Base-by-base conservation (phyloP, 768 basidiomycete species). In the Pleurotus sapidus region DNA sequence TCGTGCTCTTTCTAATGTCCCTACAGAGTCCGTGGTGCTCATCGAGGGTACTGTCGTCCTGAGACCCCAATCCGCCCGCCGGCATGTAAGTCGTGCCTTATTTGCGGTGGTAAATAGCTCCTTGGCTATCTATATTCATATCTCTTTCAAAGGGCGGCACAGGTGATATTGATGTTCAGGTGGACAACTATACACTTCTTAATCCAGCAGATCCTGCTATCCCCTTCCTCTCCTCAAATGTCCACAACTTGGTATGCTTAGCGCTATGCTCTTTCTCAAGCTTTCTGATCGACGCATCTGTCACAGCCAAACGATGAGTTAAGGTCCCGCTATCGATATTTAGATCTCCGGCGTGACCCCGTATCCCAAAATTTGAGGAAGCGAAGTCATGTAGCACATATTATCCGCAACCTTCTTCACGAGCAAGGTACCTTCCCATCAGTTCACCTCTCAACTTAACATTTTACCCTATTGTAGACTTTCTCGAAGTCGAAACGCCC, bases 401-500 rank as follows among this genome's bases (percentile, higher is more conserved):
- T 88, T 59, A 79, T 92, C 43, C 84, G 95, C 51, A 80, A 83
- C 58, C 74, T 84, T 42, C 81, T 98, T 34, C 82, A 92, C 65
- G 78, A 88, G 55, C 77, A 85, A 68, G 90, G 95, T 90, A 64
- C 47, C 43, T 57, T 20, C 51, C 37, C 54, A 49, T 49, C 39
- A 34, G 49, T 24, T 12, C 24, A 15, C 55, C 38, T 45, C 38
- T 59, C 57, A 53, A 55, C 57, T 30, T 56, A 57, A 62, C 56
- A 48, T 46, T 58, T 64, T 18, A 20, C 55, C 30, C 30, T 34
- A 34, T 34, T 34, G 30, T 63, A 97, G 95, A 83, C 65, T 98
- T 98, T 71, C 78, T 86, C 55, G 95, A 97, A 69, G 91, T 98
- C 30, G 95, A 98, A 70, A 98, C 95, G 0, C 95, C 95, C 24